Evolutionary conservation across 2,329 filamentous ascomycete genomes (phyloP).

Genomic region (Fusarium napiforme): DNA sequence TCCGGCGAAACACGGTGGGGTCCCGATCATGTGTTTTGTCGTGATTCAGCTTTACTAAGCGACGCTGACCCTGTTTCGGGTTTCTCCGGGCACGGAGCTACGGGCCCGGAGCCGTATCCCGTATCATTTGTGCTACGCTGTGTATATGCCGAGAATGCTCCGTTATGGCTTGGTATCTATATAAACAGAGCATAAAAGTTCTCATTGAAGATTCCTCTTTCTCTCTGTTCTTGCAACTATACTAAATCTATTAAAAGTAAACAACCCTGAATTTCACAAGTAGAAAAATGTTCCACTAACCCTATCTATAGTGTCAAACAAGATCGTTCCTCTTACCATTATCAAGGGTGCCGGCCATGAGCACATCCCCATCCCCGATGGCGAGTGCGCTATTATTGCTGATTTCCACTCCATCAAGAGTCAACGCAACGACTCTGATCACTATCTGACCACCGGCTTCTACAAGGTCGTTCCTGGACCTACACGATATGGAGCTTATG

Average conservation of each 20-base stretch:
- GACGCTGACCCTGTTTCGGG: accelerated
- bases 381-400: conserved; percentile 24
- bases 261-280: not conserved
- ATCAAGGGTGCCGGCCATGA: conserved; percentile 35
- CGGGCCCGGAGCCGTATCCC: conserved; percentile 16
- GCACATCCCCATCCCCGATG: conserved; percentile 27
- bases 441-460: conserved; percentile 27
- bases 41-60: not conserved
- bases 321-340: conserved; percentile 34
- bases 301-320: conserved; percentile 15
- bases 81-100: not conserved
- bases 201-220: accelerated
- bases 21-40: conserved; percentile 19
- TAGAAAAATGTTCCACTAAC: not conserved
- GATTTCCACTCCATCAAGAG: conserved; percentile 28
- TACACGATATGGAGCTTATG: conserved; percentile 28
- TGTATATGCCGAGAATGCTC: conserved; percentile 3
- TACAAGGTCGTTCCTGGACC: conserved; percentile 32
- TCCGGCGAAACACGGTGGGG: not conserved
- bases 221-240: not conserved
- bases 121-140: not conserved
- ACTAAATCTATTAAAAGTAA: not conserved
- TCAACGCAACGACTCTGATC: not conserved
- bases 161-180: not conserved
- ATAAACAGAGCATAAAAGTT: not conserved